Evolutionary conservation across 1,139 yeast species (phyloP).

Genomic region (Saccharomycopsis hybrid): DNA sequence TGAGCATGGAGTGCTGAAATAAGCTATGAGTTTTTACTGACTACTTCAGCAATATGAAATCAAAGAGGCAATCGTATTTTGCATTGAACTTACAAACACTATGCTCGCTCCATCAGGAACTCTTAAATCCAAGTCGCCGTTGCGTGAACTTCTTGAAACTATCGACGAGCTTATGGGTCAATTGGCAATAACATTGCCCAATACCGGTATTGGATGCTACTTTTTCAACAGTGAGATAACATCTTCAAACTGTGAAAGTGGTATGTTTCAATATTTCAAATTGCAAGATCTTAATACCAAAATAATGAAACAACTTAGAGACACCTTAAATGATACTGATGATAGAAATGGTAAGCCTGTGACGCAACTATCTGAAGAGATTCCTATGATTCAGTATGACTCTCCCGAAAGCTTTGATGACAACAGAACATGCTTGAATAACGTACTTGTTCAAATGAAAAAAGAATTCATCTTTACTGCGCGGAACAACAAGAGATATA

Average conservation of each 20-base stretch:
- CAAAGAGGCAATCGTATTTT: conserved; percentile 58
- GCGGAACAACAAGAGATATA: conserved; percentile 32
- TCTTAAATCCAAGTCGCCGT: conserved; percentile 35
- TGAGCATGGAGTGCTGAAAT: no score
- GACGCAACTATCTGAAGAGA: conserved; percentile 23
- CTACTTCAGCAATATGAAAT: conserved; percentile 36
- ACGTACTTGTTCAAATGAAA: conserved; percentile 31
- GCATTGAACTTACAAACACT: conserved; percentile 52
- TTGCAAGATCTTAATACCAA: conserved; percentile 35
- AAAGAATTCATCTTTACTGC: conserved; percentile 32
- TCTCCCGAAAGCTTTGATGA: conserved; percentile 4
- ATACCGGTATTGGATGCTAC: conserved; percentile 63
- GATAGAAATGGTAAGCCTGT: conserved; percentile 7
- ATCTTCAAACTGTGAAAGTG: conserved; percentile 26
- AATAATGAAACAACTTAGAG: conserved; percentile 35
- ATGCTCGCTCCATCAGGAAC: conserved; percentile 36
- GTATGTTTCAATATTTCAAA: conserved; percentile 33
- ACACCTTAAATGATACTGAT: conserved; percentile 30
- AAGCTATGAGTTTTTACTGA: no score
- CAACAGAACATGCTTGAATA: conserved; percentile 10
- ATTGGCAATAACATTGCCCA: conserved; percentile 50
- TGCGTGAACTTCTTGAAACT: conserved; percentile 49
- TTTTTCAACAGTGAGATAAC: conserved; percentile 41
- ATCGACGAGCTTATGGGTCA: conserved; percentile 51
- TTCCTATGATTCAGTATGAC: conserved; percentile 24